phyloP scores from a whole-genome alignment of 306 rosid species.

The Rosa lucieae region DNA sequence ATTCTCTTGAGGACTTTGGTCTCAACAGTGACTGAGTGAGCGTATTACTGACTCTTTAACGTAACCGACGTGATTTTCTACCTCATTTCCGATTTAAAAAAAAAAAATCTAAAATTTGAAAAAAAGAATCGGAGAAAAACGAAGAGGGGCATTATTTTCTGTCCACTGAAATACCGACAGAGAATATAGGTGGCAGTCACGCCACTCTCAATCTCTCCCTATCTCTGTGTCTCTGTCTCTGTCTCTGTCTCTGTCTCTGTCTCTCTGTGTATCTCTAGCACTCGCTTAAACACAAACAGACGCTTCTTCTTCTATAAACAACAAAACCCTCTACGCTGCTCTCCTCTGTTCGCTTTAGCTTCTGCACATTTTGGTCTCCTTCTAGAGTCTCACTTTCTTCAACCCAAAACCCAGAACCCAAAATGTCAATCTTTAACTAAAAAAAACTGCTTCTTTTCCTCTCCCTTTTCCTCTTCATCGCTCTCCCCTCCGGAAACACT shows the following conservation, averaged over 20 bases:
- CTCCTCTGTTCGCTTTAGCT: neutral
- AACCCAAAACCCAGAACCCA: conserved; percentile 27
- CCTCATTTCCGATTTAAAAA: no score
- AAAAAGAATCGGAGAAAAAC: neutral
- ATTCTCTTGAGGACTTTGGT: no score
- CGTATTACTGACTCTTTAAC: no score
- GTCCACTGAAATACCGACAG: neutral
- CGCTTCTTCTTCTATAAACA: neutral
- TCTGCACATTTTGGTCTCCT: neutral
- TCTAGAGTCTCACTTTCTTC: neutral
- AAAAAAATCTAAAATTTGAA: neutral
- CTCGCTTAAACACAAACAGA: conserved; percentile 3
- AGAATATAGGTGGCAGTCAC: neutral
- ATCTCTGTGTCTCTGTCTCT: neutral
- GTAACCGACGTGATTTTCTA: no score
- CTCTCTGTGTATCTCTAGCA: neutral
- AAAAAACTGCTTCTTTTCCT: conserved; percentile 17
- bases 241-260: neutral
- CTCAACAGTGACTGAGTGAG: no score
- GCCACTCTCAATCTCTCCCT: no score
- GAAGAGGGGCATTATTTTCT: neutral
- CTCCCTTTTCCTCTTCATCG: conserved; percentile 20
- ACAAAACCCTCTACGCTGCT: neutral
- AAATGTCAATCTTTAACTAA: conserved; percentile 35
- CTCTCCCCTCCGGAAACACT: conserved; percentile 9